Evolutionary conservation across 2,329 filamentous ascomycete genomes (phyloP).

Genomic region (Penicillium sp.): DNA sequence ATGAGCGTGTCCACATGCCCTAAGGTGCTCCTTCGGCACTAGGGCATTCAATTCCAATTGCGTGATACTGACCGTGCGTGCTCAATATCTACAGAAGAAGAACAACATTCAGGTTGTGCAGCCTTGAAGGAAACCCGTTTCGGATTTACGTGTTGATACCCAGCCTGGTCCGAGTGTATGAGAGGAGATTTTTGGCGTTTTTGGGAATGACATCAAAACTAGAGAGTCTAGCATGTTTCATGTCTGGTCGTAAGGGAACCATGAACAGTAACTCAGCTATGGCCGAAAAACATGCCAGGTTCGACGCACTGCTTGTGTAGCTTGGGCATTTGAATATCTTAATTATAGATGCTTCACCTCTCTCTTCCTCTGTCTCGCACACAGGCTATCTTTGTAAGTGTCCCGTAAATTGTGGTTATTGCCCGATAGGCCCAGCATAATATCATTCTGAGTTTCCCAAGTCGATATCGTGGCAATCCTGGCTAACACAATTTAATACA

Average conservation of each 20-base stretch:
- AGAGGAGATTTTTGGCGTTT: slow-evolving; percentile 22
- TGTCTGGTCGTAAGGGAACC: slow-evolving; percentile 10
- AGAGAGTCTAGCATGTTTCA: slow-evolving; percentile 23
- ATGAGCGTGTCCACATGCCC: not conserved
- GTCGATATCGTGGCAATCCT: too few species aligned
- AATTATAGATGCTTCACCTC: too few species aligned
- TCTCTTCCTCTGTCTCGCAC: too few species aligned
- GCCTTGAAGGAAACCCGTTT: slow-evolving; percentile 31
- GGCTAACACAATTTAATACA: not conserved
- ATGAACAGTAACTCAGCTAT: too few species aligned
- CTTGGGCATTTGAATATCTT: too few species aligned
- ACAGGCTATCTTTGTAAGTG: too few species aligned
- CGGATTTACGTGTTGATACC: slow-evolving; percentile 14
- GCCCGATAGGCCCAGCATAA: too few species aligned
- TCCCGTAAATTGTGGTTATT: too few species aligned
- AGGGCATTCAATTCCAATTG: not conserved
- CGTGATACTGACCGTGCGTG: slow-evolving; percentile 8
- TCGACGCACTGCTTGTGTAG: not conserved
- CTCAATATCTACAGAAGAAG: slow-evolving; percentile 43
- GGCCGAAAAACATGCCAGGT: not conserved
- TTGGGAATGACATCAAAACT: slow-evolving; percentile 21
- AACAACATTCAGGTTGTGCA: slow-evolving; percentile 53
- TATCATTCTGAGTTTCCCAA: too few species aligned
- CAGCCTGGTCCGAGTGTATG: slow-evolving; percentile 4
- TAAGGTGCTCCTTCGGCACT: not conserved